phyloP scores from a whole-genome alignment of 306 rosid genomes.

The Rosa multiflora region DNA sequence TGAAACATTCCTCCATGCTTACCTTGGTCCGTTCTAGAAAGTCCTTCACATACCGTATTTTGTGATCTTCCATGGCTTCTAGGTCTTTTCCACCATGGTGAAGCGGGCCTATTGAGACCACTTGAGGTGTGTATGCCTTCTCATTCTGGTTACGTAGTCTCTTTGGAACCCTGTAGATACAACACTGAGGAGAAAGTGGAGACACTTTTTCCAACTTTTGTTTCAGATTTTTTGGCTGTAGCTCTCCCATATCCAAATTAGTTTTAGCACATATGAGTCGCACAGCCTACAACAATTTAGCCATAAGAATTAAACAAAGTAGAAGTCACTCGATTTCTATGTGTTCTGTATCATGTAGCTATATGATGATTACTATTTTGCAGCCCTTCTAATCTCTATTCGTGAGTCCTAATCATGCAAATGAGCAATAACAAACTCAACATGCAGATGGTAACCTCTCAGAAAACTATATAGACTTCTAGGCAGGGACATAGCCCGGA shows the following conservation, averaged over 20 bases:
- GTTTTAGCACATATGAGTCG: not conserved
- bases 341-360: not conserved
- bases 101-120: slow-evolving; percentile 25
- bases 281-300: not conserved
- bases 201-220: not conserved
- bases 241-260: not conserved
- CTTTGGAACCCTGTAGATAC: slow-evolving; percentile 18
- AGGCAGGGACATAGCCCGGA: too few relatives aligned
- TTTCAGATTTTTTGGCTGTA: not conserved
- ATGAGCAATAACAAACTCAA: not conserved
- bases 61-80: slow-evolving; percentile 27
- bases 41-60: slow-evolving; percentile 7
- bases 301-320: not conserved
- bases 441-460: not conserved
- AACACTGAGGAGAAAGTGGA: not conserved
- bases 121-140: slow-evolving; percentile 24
- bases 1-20: not conserved
- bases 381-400: not conserved
- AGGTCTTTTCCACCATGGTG: slow-evolving; percentile 25
- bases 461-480: too few relatives aligned
- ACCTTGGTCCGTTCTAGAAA: slow-evolving; percentile 11
- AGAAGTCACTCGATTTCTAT: not conserved
- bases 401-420: not conserved
- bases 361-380: not conserved
- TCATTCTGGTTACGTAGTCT: slow-evolving; percentile 13